Evolutionary conservation across 1,284 basidiomycete species (phyloP).

Genomic region (Porogramme epimiltina): DNA sequence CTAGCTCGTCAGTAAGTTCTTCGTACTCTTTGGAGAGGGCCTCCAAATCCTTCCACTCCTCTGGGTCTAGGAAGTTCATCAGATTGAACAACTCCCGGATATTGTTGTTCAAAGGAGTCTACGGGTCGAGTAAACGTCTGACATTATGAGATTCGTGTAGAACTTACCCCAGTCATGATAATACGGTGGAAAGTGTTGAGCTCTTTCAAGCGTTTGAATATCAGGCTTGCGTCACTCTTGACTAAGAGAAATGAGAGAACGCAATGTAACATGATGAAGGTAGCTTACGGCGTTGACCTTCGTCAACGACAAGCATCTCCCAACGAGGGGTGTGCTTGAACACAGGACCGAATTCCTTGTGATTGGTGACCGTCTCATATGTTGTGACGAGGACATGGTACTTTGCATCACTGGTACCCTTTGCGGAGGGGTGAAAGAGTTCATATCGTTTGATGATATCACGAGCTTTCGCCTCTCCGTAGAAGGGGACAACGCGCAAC

Average conservation of each 20-base stretch:
- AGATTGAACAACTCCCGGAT: slow-evolving; percentile 93
- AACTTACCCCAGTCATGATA: slow-evolving; percentile 84
- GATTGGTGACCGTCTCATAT: slow-evolving; percentile 76
- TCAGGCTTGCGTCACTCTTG: slow-evolving; percentile 77
- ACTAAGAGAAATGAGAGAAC: no score
- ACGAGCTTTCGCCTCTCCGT: slow-evolving; percentile 77
- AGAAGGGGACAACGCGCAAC: slow-evolving; percentile 81
- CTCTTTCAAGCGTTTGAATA: slow-evolving; percentile 85
- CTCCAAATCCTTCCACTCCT: slow-evolving; percentile 75
- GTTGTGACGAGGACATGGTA: slow-evolving; percentile 89
- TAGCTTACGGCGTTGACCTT: slow-evolving; percentile 89
- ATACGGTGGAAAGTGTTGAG: slow-evolving; percentile 82
- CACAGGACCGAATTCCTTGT: slow-evolving; percentile 67
- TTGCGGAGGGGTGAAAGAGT: slow-evolving; percentile 58
- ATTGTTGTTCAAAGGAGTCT: slow-evolving; percentile 97
- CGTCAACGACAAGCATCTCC: slow-evolving; percentile 92
- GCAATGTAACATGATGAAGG: no score
- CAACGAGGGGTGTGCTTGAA: slow-evolving; percentile 86
- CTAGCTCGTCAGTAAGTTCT: slow-evolving; percentile 75
- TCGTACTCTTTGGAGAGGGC: slow-evolving; percentile 72
- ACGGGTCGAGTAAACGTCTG: no score
- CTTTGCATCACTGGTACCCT: slow-evolving; percentile 56
- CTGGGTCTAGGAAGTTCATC: slow-evolving; percentile 89
- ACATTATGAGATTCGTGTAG: no score
- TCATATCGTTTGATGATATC: slow-evolving; percentile 85